These are phyloP conservation scores for Cyanidiococcus yangmingshanensis DNA, from an alignment of 23 red algal species.

Conservation along the genomic window DNA sequence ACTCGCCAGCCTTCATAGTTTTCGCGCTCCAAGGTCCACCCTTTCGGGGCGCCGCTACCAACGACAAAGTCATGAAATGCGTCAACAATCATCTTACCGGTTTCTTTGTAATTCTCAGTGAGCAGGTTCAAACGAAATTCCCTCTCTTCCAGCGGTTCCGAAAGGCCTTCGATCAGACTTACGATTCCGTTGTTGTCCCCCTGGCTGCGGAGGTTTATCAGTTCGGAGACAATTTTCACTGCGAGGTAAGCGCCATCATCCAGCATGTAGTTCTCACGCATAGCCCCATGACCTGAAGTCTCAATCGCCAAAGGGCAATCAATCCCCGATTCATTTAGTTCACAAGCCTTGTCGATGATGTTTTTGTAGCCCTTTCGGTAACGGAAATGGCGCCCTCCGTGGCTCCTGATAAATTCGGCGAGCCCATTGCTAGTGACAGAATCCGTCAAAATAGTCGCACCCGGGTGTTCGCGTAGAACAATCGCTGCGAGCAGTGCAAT, in stretches of 20 bases:
- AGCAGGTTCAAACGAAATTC: slow-evolving; percentile 59
- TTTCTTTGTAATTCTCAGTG: slow-evolving; percentile 20
- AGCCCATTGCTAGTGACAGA: slow-evolving; percentile 71
- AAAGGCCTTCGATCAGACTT: slow-evolving; percentile 40
- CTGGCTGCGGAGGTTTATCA: slow-evolving; percentile 39
- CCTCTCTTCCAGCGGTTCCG: slow-evolving; percentile 43
- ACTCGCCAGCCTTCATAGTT: slow-evolving; percentile 86
- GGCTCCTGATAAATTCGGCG: slow-evolving; percentile 47
- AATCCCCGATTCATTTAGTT: slow-evolving; percentile 48
- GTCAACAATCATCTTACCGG: slow-evolving; percentile 37
- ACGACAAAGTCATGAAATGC: slow-evolving; percentile 45
- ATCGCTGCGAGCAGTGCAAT: slow-evolving; percentile 65
- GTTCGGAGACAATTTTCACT: slow-evolving; percentile 80
- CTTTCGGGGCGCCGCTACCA: slow-evolving; percentile 8
- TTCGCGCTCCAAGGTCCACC: slow-evolving; percentile 45
- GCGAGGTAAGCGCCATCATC: slow-evolving; percentile 91
- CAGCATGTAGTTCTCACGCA: slow-evolving; percentile 86
- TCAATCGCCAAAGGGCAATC: slow-evolving; percentile 62
- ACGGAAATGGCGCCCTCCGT: slow-evolving; percentile 63
- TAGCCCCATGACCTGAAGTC: slow-evolving; percentile 82
- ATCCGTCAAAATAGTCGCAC: slow-evolving; percentile 71
- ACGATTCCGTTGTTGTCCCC: slow-evolving; percentile 47
- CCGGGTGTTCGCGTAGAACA: slow-evolving; percentile 54
- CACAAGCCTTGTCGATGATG: slow-evolving; percentile 76
- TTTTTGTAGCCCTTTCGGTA: slow-evolving; percentile 94